These are phyloP conservation scores for Linnemannia elongata DNA, from an alignment of 192 early-diverging fungal species.

Conservation along the genomic window DNA sequence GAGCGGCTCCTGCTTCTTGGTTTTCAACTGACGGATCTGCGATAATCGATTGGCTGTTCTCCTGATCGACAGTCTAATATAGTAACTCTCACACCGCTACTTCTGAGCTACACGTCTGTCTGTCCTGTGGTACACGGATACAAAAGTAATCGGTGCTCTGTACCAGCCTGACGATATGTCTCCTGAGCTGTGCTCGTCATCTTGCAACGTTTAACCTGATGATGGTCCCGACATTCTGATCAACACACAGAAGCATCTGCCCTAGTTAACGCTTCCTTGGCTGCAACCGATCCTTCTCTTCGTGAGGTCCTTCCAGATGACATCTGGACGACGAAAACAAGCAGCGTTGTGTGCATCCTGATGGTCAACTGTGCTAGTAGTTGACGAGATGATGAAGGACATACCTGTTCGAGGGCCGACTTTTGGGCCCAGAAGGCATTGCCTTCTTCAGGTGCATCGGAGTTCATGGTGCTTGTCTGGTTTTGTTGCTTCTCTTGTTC, in stretches of 20 bases:
- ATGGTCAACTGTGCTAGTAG: background rate
- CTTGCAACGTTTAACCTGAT: background rate
- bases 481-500: background rate
- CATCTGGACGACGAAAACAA: no score
- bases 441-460: slow-evolving; percentile 46
- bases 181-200: background rate
- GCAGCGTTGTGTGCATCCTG: background rate
- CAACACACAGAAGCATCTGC: background rate
- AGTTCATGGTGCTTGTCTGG: slow-evolving; percentile 28
- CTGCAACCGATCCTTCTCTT: background rate
- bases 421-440: slow-evolving; percentile 56
- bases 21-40: no score
- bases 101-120: background rate
- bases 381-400: background rate
- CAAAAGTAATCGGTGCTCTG: background rate
- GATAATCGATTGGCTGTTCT: no score
- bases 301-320: background rate
- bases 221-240: slow-evolving; percentile 1
- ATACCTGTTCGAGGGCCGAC: slow-evolving; percentile 47
- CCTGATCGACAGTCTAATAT: no score
- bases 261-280: background rate
- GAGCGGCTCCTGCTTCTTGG: no score
- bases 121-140: background rate
- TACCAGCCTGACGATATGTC: background rate
- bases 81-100: background rate